Base-by-base conservation (phyloP, 108 stramenopile genomes). In the Cyclotella choctawhatcheeana region DNA sequence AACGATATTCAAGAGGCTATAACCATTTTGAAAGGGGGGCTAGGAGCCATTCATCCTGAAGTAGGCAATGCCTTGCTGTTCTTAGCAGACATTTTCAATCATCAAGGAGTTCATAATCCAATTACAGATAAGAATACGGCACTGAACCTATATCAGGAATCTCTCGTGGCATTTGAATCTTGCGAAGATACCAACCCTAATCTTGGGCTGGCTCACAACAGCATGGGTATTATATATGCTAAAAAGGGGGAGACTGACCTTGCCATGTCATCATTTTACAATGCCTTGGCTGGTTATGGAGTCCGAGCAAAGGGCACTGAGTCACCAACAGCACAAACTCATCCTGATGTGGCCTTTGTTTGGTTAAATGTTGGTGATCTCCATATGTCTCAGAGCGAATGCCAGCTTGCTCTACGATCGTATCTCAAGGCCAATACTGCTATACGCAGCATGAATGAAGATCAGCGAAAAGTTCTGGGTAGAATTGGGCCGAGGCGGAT, bases 331-430 rank as follows among this genome's bases (percentile, higher is more conserved):
- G 44, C 47, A 22, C 12, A 59, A 62, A 52, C 61, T 33, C 59
- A 67, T 24, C 73, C 79, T 3, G 73, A 81, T 53, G 73, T 81
- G 17, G 69, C 69, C 29, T 74, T 70, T 60, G 79, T 74, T 16
- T 81, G 79, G 79, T 31, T 81, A 27, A 81, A 81, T 64, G 73
- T 81, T 35, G 79, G 73, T 8, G 73, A 69, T 25, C 73, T 81
- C 16, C 68, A 81, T 30, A 69, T 64, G 67, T 54, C 64, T 20
- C 64, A 58, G 21, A 70, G 44, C 13, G 69, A 81, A 62, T 81
- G 79, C 73, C 79, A 74, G 37, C 73, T 74, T 58, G 79, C 73
- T 27, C 73, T 81, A 2, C 27, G 68, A 32, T 81, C 79, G 18
- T 81, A 60, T 48, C 68, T 58, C 29, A 81, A 81, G 53, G 72